These are phyloP conservation scores for Ceratocystis albifundus DNA, from an alignment of 2,329 filamentous ascomycete genomes.

Conservation along the genomic window DNA sequence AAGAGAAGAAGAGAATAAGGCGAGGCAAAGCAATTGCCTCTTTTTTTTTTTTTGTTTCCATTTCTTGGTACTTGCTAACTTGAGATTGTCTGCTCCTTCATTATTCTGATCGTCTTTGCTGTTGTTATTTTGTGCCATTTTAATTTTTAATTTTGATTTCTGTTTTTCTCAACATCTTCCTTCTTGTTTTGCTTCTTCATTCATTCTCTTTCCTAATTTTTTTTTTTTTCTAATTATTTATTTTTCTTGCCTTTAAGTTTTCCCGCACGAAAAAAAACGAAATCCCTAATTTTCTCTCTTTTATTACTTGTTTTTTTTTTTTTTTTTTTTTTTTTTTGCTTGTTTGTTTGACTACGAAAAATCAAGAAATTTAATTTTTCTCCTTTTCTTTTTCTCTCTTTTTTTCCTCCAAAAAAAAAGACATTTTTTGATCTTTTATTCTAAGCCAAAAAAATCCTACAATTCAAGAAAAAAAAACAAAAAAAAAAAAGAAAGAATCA, in stretches of 20 bases:
- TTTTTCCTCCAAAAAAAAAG: not conserved
- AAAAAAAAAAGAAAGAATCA: no score
- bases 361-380: not conserved
- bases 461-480: no score
- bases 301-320: slow-evolving; percentile 2
- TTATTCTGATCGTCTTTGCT: slow-evolving; percentile 8
- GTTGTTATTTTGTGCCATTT: not conserved
- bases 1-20: no score
- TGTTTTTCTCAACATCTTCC: not conserved
- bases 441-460: slow-evolving; percentile 5
- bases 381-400: not conserved
- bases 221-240: no score
- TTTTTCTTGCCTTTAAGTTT: not conserved
- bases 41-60: not conserved
- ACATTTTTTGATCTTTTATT: slow-evolving; percentile 8
- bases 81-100: slow-evolving; percentile 5
- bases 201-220: not conserved
- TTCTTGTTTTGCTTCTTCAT: not conserved
- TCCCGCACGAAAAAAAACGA: not conserved
- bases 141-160: not conserved
- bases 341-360: not conserved
- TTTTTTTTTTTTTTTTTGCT: not conserved
- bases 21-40: no score
- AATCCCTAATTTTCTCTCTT: not conserved
- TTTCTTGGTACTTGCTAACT: not conserved